phyloP scores from a whole-genome alignment of 345 rosid genomes.

The Populus euphratica region DNA sequence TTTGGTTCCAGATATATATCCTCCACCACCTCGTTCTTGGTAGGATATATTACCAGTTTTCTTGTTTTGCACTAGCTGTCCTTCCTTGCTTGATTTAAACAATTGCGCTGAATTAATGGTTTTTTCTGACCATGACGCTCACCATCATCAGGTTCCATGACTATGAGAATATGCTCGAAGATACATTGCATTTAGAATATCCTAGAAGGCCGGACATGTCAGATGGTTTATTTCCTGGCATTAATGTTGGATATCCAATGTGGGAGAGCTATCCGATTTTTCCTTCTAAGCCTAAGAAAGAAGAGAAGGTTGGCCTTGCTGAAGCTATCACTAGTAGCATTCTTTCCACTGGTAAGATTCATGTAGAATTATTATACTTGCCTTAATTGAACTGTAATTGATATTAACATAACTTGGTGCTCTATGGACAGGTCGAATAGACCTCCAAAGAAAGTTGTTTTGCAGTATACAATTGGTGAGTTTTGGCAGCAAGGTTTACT shows the following conservation, averaged over 20 bases:
- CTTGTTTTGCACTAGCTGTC: conserved; percentile 4
- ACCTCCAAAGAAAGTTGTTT: conserved; percentile 81
- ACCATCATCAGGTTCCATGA: conserved; percentile 63
- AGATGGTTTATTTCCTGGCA: conserved; percentile 49
- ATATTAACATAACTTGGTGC: conserved; percentile 11
- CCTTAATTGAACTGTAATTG: conserved; percentile 8
- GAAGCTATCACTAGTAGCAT: conserved; percentile 86
- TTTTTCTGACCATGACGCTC: neutral
- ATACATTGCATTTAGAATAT: conserved; percentile 76
- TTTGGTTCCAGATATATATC: conserved; percentile 77
- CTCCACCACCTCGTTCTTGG: conserved; percentile 90
- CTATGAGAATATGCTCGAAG: conserved; percentile 89
- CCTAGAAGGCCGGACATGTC: conserved; percentile 59
- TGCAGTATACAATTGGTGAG: conserved; percentile 84
- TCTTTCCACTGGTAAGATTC: conserved; percentile 50
- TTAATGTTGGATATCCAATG: conserved; percentile 58
- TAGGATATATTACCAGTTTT: conserved; percentile 24
- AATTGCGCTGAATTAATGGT: conserved; percentile 3
- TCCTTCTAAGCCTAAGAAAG: conserved; percentile 69
- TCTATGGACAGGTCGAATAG: conserved; percentile 68
- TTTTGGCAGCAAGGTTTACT: conserved; percentile 10
- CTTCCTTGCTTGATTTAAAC: neutral
- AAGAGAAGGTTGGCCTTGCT: conserved; percentile 94
- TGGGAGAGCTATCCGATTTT: conserved; percentile 75
- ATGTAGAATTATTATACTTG: neutral